Evolutionary conservation across 352 stramenopile species (phyloP).

Genomic region (Phytophthora ohioensis): DNA sequence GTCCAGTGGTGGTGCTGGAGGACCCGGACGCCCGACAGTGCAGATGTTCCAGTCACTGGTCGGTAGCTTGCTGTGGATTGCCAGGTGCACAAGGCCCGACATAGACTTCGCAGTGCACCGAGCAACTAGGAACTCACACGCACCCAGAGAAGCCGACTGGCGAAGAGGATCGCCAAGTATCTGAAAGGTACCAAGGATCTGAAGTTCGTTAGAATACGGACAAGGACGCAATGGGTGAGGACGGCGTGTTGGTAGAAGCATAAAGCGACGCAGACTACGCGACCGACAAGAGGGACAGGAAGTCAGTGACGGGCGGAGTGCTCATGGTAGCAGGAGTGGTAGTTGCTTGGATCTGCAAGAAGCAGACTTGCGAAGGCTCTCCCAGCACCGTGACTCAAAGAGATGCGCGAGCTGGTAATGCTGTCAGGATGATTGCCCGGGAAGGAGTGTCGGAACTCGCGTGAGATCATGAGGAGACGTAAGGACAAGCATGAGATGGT

Average conservation of each 20-base stretch:
- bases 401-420: constrained; percentile 15
- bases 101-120: too few species aligned
- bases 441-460: constrained; percentile 15
- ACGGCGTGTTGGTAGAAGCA: background rate
- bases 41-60: too few species aligned
- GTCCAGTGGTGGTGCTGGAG: too few species aligned
- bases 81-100: too few species aligned
- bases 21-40: too few species aligned
- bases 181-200: too few species aligned
- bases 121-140: too few species aligned
- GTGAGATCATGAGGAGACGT: too few species aligned
- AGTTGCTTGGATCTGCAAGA: constrained; percentile 18
- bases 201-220: background rate
- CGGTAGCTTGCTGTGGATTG: too few species aligned
- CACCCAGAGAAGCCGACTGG: too few species aligned
- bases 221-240: background rate
- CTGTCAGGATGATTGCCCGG: constrained; percentile 1
- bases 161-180: too few species aligned
- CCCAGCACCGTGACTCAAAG: constrained; percentile 8
- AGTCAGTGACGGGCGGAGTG: constrained; percentile 31
- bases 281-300: constrained; percentile 7
- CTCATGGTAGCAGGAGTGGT: constrained; percentile 22
- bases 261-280: constrained; percentile 5
- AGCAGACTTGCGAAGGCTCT: constrained; percentile 23
- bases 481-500: too few species aligned